Evolutionary conservation across 805 yeast species (phyloP).

Genomic region (Pichia heedii): DNA sequence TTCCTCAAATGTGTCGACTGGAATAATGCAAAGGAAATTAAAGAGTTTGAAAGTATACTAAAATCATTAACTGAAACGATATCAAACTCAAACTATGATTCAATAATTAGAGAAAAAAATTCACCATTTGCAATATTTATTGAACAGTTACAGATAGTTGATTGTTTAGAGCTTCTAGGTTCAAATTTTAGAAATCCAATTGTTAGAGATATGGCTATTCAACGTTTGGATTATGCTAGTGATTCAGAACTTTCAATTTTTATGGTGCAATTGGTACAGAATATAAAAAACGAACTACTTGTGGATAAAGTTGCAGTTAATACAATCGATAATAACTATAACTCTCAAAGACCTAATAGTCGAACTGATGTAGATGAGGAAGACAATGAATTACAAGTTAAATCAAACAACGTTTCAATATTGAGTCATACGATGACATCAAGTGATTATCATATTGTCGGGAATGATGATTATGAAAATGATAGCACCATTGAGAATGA

Average conservation of each 20-base stretch:
- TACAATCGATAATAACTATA: neutral
- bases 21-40: constrained; percentile 74
- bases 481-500: constrained; percentile 15
- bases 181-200: constrained; percentile 63
- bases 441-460: constrained; percentile 27
- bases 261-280: constrained; percentile 83
- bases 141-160: constrained; percentile 27
- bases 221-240: constrained; percentile 65
- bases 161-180: constrained; percentile 66
- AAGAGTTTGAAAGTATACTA: constrained; percentile 52
- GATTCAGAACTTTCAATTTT: constrained; percentile 77
- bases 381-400: constrained; percentile 1
- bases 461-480: constrained; percentile 9
- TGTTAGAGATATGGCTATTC: constrained; percentile 83
- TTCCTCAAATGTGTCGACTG: constrained; percentile 82
- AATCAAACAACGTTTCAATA: neutral
- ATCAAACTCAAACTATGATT: neutral
- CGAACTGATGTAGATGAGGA: constrained; percentile 8
- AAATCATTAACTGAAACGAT: constrained; percentile 16
- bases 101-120: constrained; percentile 2
- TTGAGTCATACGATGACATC: constrained; percentile 22
- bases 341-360: neutral
- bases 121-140: constrained; percentile 23
- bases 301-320: constrained; percentile 13
- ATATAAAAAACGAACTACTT: constrained; percentile 64